Percentiles rank a stretch among this genome's conserved stretches.
Evolutionary conservation across 148 eudicot genomes (phyloP).

Genomic region (Fagopyrum homotropicum): DNA sequence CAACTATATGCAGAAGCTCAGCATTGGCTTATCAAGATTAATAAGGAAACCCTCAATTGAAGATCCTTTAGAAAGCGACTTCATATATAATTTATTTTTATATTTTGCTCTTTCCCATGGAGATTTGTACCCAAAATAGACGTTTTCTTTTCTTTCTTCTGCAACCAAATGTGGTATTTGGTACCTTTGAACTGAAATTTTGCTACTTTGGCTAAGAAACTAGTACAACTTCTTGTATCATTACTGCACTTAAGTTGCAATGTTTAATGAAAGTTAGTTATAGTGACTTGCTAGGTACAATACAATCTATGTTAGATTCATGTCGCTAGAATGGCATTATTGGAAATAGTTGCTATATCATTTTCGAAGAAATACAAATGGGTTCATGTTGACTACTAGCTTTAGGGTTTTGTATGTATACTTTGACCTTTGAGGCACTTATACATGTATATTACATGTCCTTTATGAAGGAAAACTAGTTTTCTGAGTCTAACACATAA

Average conservation of each 20-base stretch:
- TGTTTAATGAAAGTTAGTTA: background rate
- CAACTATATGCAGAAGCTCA: background rate
- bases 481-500: no score
- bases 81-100: background rate
- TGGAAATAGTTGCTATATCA: background rate
- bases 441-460: no score
- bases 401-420: no score
- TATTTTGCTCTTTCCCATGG: constrained; percentile 1
- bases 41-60: constrained; percentile 8
- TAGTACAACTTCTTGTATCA: background rate
- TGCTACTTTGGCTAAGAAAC: background rate
- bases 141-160: background rate
- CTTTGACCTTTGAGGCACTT: no score
- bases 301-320: background rate
- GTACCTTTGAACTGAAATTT: constrained; percentile 4
- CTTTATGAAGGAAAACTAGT: no score
- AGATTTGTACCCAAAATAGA: constrained; percentile 4
- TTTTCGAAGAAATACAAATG: background rate
- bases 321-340: background rate
- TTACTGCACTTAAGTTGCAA: background rate
- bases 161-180: constrained; percentile 2
- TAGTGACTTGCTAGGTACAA: constrained; percentile 3
- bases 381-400: background rate
- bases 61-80: constrained; percentile 13
- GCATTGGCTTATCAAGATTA: background rate